Evolutionary conservation across 805 yeast genomes (phyloP).

Genomic region (Starmerella cellae): DNA sequence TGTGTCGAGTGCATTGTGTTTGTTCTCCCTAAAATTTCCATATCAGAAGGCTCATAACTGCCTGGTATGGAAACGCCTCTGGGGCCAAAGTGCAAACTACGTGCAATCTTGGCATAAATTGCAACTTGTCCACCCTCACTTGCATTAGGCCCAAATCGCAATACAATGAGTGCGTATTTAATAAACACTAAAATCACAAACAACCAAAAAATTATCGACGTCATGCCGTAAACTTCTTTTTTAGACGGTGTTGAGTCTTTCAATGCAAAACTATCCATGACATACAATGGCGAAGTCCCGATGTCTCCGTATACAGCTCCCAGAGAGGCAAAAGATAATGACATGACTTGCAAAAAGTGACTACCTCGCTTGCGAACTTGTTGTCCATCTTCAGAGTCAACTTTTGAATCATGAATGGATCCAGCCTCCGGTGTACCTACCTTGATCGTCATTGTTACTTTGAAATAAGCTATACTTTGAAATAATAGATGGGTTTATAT

Average conservation of each 20-base stretch:
- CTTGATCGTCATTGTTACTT: background rate
- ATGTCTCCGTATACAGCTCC: conserved; percentile 57
- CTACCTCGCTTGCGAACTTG: background rate
- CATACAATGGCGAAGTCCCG: conserved; percentile 48
- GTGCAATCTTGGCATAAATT: conserved; percentile 45
- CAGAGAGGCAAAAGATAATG: conserved; percentile 34
- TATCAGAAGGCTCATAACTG: conserved; percentile 4
- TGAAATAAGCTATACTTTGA: too few relatives aligned
- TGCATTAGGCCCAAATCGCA: conserved; percentile 40
- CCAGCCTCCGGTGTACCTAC: background rate
- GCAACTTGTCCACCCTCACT: conserved; percentile 57
- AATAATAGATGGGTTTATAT: background rate
- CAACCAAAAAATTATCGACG: conserved; percentile 42
- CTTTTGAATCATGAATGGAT: background rate
- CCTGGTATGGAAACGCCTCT: conserved; percentile 13
- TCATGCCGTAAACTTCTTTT: conserved; percentile 37
- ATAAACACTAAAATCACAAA: conserved; percentile 41
- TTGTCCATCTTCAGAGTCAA: background rate
- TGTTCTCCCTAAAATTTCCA: conserved; percentile 9
- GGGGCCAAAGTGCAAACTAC: conserved; percentile 31
- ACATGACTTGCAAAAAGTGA: background rate
- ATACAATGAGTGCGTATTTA: conserved; percentile 40
- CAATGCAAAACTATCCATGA: conserved; percentile 10
- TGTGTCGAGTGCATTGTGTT: conserved; percentile 4
- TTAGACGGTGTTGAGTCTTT: conserved; percentile 24